Percentiles rank a stretch among this genome's conserved stretches.
phyloP scores from a whole-genome alignment of 441 rosid species.

The Francoa sonchifolia region DNA sequence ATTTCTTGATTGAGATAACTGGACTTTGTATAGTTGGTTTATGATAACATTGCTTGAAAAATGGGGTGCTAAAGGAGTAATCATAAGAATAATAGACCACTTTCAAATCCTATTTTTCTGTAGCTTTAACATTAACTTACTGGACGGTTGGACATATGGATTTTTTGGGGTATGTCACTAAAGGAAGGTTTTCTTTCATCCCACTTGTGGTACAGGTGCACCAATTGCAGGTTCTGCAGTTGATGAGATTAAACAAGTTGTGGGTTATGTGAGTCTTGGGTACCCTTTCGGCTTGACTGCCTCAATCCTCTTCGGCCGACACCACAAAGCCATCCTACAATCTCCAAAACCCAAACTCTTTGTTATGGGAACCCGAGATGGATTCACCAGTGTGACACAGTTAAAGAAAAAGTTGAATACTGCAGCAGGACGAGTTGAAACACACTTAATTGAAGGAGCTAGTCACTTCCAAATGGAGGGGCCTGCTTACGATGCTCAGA shows the following conservation, averaged over 20 bases:
- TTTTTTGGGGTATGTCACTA: too few relatives aligned
- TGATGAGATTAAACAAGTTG: constrained; percentile 55
- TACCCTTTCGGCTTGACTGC: constrained; percentile 80
- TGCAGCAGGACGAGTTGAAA: constrained; percentile 54
- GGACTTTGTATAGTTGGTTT: too few relatives aligned
- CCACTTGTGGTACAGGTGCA: constrained; percentile 44
- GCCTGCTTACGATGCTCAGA: constrained; percentile 58
- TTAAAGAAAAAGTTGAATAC: constrained; percentile 61
- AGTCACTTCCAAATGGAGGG: constrained; percentile 95
- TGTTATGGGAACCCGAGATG: constrained; percentile 81
- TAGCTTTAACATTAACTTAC: too few relatives aligned
- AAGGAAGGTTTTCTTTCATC: too few relatives aligned
- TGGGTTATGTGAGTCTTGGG: constrained; percentile 83
- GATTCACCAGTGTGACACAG: constrained; percentile 80
- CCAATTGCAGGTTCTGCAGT: constrained; percentile 89
- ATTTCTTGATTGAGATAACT: too few relatives aligned
- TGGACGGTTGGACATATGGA: too few relatives aligned
- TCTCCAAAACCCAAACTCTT: constrained; percentile 79
- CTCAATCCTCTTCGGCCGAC: constrained; percentile 72
- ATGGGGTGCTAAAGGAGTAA: too few relatives aligned
- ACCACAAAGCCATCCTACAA: constrained; percentile 60
- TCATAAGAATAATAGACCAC: too few relatives aligned
- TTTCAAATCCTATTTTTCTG: too few relatives aligned
- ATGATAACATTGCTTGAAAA: too few relatives aligned
- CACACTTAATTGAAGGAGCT: constrained; percentile 66